Conservation (phyloP, 495 filamentous ascomycete genomes). For the Parmelia sp. region DNA sequence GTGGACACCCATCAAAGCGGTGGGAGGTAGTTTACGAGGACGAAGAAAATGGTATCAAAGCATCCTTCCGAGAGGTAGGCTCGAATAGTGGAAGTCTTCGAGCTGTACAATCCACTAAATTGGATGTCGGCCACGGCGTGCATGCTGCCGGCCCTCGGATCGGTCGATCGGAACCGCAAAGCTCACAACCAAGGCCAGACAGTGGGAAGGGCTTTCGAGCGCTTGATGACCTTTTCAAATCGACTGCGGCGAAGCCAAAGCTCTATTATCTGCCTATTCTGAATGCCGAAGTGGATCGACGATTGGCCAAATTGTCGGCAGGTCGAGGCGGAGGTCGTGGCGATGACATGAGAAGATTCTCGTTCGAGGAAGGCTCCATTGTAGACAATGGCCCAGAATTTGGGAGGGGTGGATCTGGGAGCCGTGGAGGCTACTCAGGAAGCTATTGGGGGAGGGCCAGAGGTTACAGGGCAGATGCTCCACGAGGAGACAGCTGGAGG, state of each 20-base stretch:
- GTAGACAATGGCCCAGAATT: constrained; percentile 74
- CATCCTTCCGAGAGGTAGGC: constrained; percentile 47
- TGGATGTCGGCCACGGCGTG: constrained; percentile 25
- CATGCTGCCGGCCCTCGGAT: constrained; percentile 23
- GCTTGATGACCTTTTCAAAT: constrained; percentile 58
- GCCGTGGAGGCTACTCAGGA: constrained; percentile 30
- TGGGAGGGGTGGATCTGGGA: constrained; percentile 37
- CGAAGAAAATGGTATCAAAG: constrained; percentile 51
- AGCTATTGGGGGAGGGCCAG: constrained; percentile 26
- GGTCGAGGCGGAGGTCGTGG: constrained; percentile 43
- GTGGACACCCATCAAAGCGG: constrained; percentile 42
- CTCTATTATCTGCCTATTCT: constrained; percentile 58
- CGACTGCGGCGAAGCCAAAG: constrained; percentile 60
- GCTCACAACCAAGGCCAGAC: constrained; percentile 8
- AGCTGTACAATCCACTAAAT: constrained; percentile 28
- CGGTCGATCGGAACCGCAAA: constrained; percentile 7
- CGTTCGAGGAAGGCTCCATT: constrained; percentile 65
- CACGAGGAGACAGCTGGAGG: constrained; percentile 21
- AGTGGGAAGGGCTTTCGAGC: constrained; percentile 48
- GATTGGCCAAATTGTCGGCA: constrained; percentile 59
- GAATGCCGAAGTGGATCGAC: constrained; percentile 47
- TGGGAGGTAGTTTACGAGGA: constrained; percentile 69
- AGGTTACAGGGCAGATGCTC: constrained; percentile 30
- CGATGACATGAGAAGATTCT: constrained; percentile 65
- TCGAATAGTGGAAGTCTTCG: constrained; percentile 27